Conservation (phyloP, 2,329 filamentous ascomycete genomes). For the Cryphonectria parasitica region DNA sequence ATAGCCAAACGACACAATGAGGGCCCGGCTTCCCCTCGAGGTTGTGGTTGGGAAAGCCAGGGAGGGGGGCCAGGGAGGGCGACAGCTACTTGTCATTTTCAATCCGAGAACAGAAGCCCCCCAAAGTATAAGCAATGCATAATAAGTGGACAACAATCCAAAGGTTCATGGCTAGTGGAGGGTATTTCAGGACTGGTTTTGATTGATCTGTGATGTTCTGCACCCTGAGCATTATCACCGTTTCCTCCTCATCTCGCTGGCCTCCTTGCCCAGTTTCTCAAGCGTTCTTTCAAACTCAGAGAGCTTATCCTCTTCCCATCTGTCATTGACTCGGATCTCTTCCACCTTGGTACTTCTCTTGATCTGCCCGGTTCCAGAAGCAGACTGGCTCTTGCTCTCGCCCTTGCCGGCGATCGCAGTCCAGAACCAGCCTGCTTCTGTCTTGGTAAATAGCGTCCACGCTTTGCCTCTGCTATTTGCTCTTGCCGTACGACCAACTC, state of each 20-base stretch:
- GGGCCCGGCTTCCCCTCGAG: not conserved
- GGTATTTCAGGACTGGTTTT: not conserved
- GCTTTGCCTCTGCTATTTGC: constrained; percentile 76
- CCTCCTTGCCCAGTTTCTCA: constrained; percentile 65
- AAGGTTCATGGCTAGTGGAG: not conserved
- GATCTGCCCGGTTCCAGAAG: constrained; percentile 46
- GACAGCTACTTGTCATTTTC: not conserved
- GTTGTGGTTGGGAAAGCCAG: not conserved
- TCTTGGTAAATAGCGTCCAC: constrained; percentile 83
- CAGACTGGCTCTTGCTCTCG: constrained; percentile 49
- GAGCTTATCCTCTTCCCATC: constrained; percentile 53
- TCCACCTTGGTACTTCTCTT: constrained; percentile 50
- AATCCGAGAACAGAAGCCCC: not conserved
- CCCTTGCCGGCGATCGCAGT: constrained; percentile 70
- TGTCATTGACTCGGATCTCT: constrained; percentile 48
- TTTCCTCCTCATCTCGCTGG: constrained; percentile 41
- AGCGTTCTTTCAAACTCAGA: constrained; percentile 60
- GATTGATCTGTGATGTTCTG: not conserved
- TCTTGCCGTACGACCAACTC: constrained; percentile 87
- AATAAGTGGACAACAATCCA: not conserved
- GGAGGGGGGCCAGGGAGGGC: not conserved
- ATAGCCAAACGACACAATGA: not conserved
- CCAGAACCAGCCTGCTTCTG: constrained; percentile 91
- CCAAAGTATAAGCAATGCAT: not conserved
- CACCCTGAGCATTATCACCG: not conserved